phyloP scores from a whole-genome alignment of 176 grass and related monocot species.

The Oryza nivara region DNA sequence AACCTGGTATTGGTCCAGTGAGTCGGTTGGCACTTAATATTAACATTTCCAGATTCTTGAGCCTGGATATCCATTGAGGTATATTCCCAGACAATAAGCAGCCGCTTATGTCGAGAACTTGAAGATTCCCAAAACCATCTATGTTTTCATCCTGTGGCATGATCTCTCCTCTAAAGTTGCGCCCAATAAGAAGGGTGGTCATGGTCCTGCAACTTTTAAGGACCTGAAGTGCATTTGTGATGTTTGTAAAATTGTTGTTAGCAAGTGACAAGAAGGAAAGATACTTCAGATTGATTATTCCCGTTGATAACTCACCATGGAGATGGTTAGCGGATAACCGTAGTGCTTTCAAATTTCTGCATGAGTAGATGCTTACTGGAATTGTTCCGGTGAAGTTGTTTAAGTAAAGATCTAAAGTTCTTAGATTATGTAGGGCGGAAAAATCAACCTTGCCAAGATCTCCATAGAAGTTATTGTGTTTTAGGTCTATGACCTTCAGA shows the following conservation, averaged over 20 bases:
- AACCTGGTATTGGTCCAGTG: conserved; percentile 3
- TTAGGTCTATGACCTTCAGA: conserved; percentile 8
- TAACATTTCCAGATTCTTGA: background rate
- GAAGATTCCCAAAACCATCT: conserved; percentile 26
- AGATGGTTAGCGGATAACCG: background rate
- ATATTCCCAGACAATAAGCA: conserved; percentile 18
- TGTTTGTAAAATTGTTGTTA: background rate
- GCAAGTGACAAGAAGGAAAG: conserved; percentile 4
- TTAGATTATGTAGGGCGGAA: conserved; percentile 16
- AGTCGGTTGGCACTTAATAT: conserved; percentile 21
- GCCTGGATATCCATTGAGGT: conserved; percentile 24
- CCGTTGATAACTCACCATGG: background rate
- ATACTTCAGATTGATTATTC: background rate
- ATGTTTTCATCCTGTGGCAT: background rate
- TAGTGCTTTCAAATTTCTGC: conserved; percentile 19
- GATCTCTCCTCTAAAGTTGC: background rate
- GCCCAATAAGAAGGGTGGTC: background rate
- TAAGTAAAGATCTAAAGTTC: background rate
- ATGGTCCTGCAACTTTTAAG: conserved; percentile 12
- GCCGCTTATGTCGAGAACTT: background rate
- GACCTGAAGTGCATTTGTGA: conserved; percentile 2
- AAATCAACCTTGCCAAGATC: conserved; percentile 30
- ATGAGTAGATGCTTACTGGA: conserved; percentile 36
- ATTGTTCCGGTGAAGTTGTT: conserved; percentile 23
- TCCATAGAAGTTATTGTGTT: background rate